These are phyloP conservation scores for Arxiozyma heterogenica DNA, from an alignment of 1,139 yeast genomes.

Conservation along the genomic window DNA sequence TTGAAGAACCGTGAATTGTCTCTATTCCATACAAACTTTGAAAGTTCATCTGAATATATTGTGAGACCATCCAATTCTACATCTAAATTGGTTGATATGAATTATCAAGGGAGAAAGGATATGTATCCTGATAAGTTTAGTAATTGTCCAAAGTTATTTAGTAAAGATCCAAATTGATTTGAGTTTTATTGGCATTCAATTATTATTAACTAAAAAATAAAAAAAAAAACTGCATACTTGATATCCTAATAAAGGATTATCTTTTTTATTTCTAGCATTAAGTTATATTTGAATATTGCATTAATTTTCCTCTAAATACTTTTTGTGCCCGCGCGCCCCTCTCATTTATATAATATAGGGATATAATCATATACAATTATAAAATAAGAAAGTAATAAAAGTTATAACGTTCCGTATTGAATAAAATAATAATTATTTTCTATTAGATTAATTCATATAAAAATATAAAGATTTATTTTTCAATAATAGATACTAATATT, in stretches of 20 bases:
- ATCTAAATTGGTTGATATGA: conserved; percentile 1
- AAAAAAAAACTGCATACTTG: not conserved
- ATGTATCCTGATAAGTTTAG: conserved; percentile 5
- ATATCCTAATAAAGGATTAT: not conserved
- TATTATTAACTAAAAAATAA: too few relatives aligned
- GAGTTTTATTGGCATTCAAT: not conserved
- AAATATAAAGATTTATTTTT: too few relatives aligned
- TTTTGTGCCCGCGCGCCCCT: too few relatives aligned
- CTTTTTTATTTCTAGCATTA: not conserved
- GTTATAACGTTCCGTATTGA: too few relatives aligned
- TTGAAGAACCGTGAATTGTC: conserved; percentile 5
- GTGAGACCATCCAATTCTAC: not conserved
- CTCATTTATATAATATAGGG: too few relatives aligned
- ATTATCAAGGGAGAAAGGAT: conserved; percentile 4
- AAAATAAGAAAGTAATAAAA: too few relatives aligned
- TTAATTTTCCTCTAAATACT: too few relatives aligned
- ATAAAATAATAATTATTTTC: too few relatives aligned
- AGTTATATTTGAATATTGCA: not conserved
- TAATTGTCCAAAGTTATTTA: conserved; percentile 1
- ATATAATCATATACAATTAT: too few relatives aligned
- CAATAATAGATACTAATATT: too few relatives aligned
- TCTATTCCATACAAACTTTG: not conserved
- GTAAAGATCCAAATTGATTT: not conserved
- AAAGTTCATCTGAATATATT: not conserved
- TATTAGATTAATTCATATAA: too few relatives aligned